Percentiles rank a stretch among this genome's conserved stretches.
Evolutionary conservation across 192 early-diverging fungal genomes (phyloP).

Genomic region (Umbelopsis isabellina): DNA sequence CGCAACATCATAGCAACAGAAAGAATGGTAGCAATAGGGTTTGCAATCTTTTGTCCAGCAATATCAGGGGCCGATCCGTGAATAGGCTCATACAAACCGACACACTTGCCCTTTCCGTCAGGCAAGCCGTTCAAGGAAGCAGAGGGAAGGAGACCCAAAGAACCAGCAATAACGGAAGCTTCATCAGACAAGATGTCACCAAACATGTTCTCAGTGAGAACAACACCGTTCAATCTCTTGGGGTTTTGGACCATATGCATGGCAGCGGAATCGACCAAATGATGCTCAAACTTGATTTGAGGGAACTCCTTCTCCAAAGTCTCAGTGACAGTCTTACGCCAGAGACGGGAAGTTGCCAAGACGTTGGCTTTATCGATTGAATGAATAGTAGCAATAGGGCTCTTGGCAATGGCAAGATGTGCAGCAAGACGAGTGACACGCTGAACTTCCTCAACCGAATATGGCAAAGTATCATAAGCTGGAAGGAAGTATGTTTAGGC

Average conservation of each 20-base stretch:
- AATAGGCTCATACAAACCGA: conserved; percentile 98
- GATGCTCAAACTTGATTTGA: conserved; percentile 81
- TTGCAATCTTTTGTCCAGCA: conserved; percentile 94
- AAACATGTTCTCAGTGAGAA: conserved; percentile 99
- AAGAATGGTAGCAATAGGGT: conserved; percentile 98
- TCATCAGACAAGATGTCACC: conserved; percentile 98
- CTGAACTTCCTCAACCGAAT: conserved; percentile 88
- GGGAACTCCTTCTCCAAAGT: conserved; percentile 91
- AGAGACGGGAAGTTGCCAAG: conserved; percentile 94
- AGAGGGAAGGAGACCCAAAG: conserved; percentile 90
- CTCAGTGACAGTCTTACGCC: conserved; percentile 93
- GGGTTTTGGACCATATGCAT: conserved; percentile 97
- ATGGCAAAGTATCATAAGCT: conserved; percentile 95
- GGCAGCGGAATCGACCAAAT: conserved; percentile 95
- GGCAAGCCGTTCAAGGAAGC: conserved; percentile 91
- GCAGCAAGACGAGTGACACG: conserved; percentile 96
- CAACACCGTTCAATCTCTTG: conserved; percentile 87
- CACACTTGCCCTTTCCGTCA: conserved; percentile 65
- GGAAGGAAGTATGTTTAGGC: conserved; percentile 14
- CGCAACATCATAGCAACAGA: conserved; percentile 91
- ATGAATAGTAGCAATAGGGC: conserved; percentile 86
- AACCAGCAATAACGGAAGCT: conserved; percentile 93
- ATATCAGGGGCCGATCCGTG: conserved; percentile 99
- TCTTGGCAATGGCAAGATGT: conserved; percentile 73
- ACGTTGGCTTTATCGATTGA: conserved; percentile 99